Percentiles rank a stretch among this genome's conserved stretches.
Conservation (phyloP, 2,329 filamentous ascomycete species). For the Sarocladium brachiariae region DNA sequence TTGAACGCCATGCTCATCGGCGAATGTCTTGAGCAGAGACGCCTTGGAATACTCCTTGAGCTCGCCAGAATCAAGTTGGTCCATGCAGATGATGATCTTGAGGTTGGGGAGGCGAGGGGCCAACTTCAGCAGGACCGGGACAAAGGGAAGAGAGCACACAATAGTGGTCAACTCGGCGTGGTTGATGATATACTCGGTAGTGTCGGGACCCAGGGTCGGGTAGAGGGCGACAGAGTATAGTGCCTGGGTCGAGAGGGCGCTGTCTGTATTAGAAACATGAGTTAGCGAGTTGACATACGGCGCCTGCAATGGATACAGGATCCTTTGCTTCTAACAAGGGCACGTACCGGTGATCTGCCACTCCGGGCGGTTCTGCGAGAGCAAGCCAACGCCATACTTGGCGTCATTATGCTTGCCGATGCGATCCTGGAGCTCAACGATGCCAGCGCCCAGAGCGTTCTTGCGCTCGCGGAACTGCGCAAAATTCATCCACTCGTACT, state of each 20-base stretch:
- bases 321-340: conserved; percentile 15
- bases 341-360: conserved; percentile 70
- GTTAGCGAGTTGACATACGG: conserved; percentile 4
- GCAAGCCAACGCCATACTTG: conserved; percentile 72
- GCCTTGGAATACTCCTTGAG: conserved; percentile 70
- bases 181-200: conserved; percentile 93
- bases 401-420: conserved; percentile 49
- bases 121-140: conserved; percentile 75
- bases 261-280: not conserved
- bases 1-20: conserved; percentile 64
- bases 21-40: conserved; percentile 68
- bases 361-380: conserved; percentile 80
- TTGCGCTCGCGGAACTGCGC: conserved; percentile 69
- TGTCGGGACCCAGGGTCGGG: conserved; percentile 86
- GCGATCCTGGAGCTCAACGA: conserved; percentile 74
- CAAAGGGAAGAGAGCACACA: conserved; percentile 71
- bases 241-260: conserved; percentile 67
- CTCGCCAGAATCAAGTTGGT: conserved; percentile 76
- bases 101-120: conserved; percentile 68
- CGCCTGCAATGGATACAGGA: not conserved
- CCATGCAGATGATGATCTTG: conserved; percentile 83
- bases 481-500: conserved; percentile 81
- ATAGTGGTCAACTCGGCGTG: conserved; percentile 73
- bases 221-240: conserved; percentile 91
- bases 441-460: conserved; percentile 76